Evolutionary conservation across 768 basidiomycete species (phyloP).

Genomic region (Daedalea quercina): DNA sequence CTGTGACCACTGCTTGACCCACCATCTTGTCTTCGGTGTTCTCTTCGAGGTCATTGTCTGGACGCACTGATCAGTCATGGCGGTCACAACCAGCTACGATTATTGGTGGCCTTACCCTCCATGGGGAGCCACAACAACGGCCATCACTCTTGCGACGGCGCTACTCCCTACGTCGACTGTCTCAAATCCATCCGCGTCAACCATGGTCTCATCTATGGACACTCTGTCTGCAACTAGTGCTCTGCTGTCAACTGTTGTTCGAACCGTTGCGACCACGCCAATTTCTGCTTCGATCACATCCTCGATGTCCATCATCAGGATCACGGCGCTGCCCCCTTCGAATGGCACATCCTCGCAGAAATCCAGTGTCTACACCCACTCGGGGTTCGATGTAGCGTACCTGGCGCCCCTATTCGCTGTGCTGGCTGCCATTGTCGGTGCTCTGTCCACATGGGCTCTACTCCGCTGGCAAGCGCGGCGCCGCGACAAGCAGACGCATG

Average conservation of each 20-base stretch:
- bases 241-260: not conserved
- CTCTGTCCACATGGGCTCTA: conserved; percentile 15
- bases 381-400: conserved; percentile 20
- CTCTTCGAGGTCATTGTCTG: too few species aligned
- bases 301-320: conserved; percentile 8
- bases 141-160: not conserved
- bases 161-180: not conserved
- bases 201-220: not conserved
- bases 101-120: conserved; percentile 30
- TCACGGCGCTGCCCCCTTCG: conserved; percentile 21
- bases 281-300: conserved; percentile 3
- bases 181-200: not conserved
- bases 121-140: conserved; percentile 13
- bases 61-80: not conserved
- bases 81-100: conserved; percentile 18
- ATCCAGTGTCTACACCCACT: not conserved
- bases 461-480: conserved; percentile 9
- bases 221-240: not conserved
- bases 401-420: conserved; percentile 24
- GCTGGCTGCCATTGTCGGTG: conserved; percentile 19
- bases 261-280: not conserved
- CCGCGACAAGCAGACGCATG: not conserved
- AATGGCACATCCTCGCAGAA: conserved; percentile 9
- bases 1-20: too few species aligned
- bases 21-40: too few species aligned